Base-by-base conservation (phyloP, 2,329 filamentous ascomycete genomes). In the Xenoacremonium recifei region DNA sequence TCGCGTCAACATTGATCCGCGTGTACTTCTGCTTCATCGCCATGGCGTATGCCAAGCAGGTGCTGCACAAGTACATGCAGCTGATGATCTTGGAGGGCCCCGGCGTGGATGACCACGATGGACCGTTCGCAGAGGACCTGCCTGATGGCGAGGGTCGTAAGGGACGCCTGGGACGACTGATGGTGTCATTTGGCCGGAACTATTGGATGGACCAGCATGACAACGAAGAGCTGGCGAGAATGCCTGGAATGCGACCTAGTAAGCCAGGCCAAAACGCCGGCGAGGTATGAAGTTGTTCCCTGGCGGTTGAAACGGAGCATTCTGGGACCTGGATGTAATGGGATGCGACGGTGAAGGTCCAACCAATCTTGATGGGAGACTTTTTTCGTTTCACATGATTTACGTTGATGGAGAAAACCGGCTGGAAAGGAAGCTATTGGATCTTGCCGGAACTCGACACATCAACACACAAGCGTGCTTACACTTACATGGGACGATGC, bases 11-110 rank as follows among this genome's bases (percentile, higher is more conserved):
- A 68, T 71, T 85, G 11, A 72, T 95, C 30, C 79, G 91, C 21
- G 65, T 90, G 21, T 96, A 96, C 70, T 91, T 95, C 56, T 81
- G 87, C 53, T 71, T 96, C 27, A 77, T 96, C 40, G 82, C 95
- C 63, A 82, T 95, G 67, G 82, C 88, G 6, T 93, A 87, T 63
- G 89, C 91, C 4, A 80, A 89, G 49, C 80, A 84, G 60, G 84
- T 88, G 12, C 69, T 96, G 37, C 79, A 87, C 45, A 82, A 84
- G 53, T 81, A 88, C 61, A 64, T 68, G 60, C 65, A 68, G 42
- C 42, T 67, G 33, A 62, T 66, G 59, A 63, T 67, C 31, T 75
- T 85, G 37, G 76, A 79, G 39, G 65, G 67, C 38, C 57, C 70
- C 44, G 63, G 65, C 27, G 61, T 67, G 19, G 70, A 77, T 42